phyloP scores from a whole-genome alignment of 257 asterid genomes.

The Apocynum venetum region DNA sequence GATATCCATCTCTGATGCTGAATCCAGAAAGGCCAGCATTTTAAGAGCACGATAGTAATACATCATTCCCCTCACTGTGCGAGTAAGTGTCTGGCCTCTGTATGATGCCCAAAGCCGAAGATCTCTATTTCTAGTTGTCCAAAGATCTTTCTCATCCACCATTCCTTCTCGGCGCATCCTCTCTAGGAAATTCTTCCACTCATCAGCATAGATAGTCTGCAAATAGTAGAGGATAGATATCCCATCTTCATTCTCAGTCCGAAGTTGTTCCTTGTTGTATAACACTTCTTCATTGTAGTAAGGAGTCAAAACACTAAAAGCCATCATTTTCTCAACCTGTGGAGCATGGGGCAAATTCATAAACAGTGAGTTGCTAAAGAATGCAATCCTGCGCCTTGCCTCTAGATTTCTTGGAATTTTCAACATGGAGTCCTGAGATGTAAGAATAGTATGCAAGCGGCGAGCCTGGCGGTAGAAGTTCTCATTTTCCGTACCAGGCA shows the following conservation, averaged over 20 bases:
- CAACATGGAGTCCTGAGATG: slow-evolving; percentile 95
- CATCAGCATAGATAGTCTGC: slow-evolving; percentile 93
- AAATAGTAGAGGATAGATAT: slow-evolving; percentile 88
- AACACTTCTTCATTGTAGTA: slow-evolving; percentile 94
- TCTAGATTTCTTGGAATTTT: slow-evolving; percentile 87
- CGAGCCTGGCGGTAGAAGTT: slow-evolving; percentile 84
- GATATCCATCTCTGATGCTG: slow-evolving; percentile 98
- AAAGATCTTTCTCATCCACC: slow-evolving; percentile 67
- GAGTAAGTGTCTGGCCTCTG: slow-evolving; percentile 95
- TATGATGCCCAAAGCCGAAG: slow-evolving; percentile 96
- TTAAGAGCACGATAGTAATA: slow-evolving; percentile 96
- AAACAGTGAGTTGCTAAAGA: slow-evolving; percentile 96
- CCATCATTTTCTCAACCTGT: slow-evolving; percentile 96
- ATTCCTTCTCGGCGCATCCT: slow-evolving; percentile 91
- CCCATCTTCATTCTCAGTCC: slow-evolving; percentile 98
- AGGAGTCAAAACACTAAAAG: slow-evolving; percentile 97
- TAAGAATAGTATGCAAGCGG: slow-evolving; percentile 82
- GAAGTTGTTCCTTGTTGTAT: slow-evolving; percentile 86
- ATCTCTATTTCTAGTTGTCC: slow-evolving; percentile 77
- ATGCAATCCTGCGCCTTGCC: slow-evolving; percentile 96
- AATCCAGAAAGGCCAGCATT: slow-evolving; percentile 96
- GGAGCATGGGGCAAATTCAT: slow-evolving; percentile 99
- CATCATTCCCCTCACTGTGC: slow-evolving; percentile 99
- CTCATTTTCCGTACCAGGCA: slow-evolving; percentile 65
- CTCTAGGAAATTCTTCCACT: slow-evolving; percentile 89